phyloP scores from a whole-genome alignment of 768 basidiomycete species.

The Leccinum fibrillosum region DNA sequence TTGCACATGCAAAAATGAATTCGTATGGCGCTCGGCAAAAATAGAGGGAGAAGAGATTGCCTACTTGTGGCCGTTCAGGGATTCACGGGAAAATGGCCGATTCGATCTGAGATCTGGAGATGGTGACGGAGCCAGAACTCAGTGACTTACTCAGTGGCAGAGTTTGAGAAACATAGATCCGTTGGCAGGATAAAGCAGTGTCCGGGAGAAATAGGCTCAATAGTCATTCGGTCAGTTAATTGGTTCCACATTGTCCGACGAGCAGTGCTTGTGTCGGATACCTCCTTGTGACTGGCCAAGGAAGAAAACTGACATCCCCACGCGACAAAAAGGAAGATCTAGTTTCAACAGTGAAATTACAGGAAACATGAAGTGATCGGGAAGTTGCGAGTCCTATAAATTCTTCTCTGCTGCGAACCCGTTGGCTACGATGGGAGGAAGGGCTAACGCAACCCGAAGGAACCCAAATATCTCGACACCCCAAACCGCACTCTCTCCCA shows the following conservation, averaged over 20 bases:
- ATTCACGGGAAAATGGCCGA: slow-evolving; percentile 33
- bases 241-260: slow-evolving; percentile 13
- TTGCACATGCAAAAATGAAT: slow-evolving; percentile 26
- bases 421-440: slow-evolving; percentile 8
- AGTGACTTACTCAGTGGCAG: slow-evolving; percentile 7
- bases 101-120: slow-evolving; percentile 32
- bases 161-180: slow-evolving; percentile 32
- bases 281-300: background rate
- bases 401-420: slow-evolving; percentile 10
- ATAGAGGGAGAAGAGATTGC: slow-evolving; percentile 33
- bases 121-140: slow-evolving; percentile 25
- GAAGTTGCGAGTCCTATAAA: slow-evolving; percentile 18
- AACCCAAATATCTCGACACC: slow-evolving; percentile 20
- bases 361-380: slow-evolving; percentile 19
- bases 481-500: slow-evolving; percentile 16
- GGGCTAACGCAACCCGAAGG: slow-evolving; percentile 12
- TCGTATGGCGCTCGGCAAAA: slow-evolving; percentile 27
- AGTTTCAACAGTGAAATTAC: slow-evolving; percentile 1
- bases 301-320: slow-evolving; percentile 8
- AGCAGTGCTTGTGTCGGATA: background rate
- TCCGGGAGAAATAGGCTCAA: slow-evolving; percentile 24
- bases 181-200: slow-evolving; percentile 22
- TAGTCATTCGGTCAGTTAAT: background rate
- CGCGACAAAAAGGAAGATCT: slow-evolving; percentile 16
- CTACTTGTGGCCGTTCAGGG: slow-evolving; percentile 29